phyloP scores from a whole-genome alignment of 257 asterid genomes.

The Jacaranda mimosifolia region DNA sequence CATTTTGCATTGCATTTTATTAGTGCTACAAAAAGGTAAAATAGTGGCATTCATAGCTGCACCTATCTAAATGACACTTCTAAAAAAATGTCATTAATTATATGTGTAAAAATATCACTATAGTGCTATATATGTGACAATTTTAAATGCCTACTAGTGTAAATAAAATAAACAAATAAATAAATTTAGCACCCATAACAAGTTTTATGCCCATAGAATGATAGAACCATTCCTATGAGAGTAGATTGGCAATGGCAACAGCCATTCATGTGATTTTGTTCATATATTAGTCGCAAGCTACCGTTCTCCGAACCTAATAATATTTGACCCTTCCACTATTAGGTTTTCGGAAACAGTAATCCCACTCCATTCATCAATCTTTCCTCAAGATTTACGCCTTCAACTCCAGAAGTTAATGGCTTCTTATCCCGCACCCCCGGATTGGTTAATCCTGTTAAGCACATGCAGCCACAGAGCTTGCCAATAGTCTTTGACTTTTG shows the following conservation, averaged over 20 bases:
- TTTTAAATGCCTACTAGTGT: too few relatives aligned
- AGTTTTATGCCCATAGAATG: not conserved
- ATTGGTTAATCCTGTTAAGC: not conserved
- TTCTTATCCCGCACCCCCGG: not conserved
- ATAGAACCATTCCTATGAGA: not conserved
- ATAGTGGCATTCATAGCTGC: too few relatives aligned
- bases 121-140: too few relatives aligned
- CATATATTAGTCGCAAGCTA: not conserved
- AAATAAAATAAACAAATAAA: too few relatives aligned
- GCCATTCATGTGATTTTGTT: not conserved
- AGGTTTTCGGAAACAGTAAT: not conserved
- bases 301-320: not conserved
- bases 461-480: not conserved
- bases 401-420: not conserved
- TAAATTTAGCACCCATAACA: not conserved
- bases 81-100: too few relatives aligned
- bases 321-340: not conserved
- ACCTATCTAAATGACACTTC: too few relatives aligned
- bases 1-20: too few relatives aligned
- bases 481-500: too few relatives aligned
- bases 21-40: too few relatives aligned
- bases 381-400: not conserved
- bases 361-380: not conserved
- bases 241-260: not conserved
- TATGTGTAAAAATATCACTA: too few relatives aligned